Conservation (phyloP, 441 rosid species). For the Cnidoscolus chayamansa region DNA sequence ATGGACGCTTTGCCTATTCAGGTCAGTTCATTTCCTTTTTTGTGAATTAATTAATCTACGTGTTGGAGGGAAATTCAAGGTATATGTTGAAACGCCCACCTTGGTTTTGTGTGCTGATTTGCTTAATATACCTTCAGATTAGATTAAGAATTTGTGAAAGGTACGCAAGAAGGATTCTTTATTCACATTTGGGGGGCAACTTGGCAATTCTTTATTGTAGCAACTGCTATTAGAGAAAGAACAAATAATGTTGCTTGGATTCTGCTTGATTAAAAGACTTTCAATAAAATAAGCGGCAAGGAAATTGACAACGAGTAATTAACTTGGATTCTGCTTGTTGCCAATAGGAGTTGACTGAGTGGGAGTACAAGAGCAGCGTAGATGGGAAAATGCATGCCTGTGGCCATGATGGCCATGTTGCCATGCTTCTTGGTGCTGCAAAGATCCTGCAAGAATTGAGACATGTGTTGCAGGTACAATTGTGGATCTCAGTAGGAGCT, state of each 20-base stretch:
- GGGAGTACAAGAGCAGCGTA: conserved; percentile 59
- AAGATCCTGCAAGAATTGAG: conserved; percentile 42
- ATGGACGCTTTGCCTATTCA: conserved; percentile 72
- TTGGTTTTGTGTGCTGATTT: too few species aligned
- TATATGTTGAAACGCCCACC: background rate
- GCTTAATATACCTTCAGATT: too few species aligned
- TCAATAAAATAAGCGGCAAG: too few species aligned
- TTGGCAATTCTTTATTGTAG: too few species aligned
- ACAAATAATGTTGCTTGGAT: too few species aligned
- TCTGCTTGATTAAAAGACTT: too few species aligned
- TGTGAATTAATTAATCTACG: background rate
- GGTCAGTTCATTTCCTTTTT: conserved; percentile 26
- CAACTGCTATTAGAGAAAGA: too few species aligned
- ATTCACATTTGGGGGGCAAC: too few species aligned
- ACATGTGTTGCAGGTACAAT: conserved; percentile 36
- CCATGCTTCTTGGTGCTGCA: conserved; percentile 77
- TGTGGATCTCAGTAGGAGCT: background rate
- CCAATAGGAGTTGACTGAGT: conserved; percentile 54
- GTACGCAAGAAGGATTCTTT: too few species aligned
- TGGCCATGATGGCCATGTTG: conserved; percentile 58
- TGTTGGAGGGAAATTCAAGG: background rate
- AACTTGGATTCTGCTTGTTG: background rate
- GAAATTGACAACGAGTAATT: background rate
- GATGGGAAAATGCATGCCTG: conserved; percentile 74
- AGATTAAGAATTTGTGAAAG: too few species aligned